These are phyloP conservation scores for Plectosphaerella sp. DNA, from an alignment of 2,329 filamentous ascomycete genomes.

Conservation along the genomic window DNA sequence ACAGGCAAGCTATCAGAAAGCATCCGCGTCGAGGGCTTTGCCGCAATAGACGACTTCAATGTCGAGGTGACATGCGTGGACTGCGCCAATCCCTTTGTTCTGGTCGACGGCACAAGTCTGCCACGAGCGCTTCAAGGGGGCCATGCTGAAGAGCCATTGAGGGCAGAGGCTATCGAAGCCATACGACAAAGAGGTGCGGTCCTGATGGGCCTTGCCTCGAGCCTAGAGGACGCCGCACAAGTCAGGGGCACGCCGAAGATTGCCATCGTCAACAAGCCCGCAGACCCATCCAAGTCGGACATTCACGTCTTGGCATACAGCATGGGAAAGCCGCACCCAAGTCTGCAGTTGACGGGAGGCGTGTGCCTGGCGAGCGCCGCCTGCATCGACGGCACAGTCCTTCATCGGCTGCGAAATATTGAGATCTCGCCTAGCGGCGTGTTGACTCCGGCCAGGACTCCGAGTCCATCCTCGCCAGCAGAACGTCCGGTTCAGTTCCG, in stretches of 20 bases:
- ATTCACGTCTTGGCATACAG: constrained; percentile 41
- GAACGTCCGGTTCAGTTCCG: constrained; percentile 4
- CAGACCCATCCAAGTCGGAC: constrained; percentile 19
- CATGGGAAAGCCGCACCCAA: constrained; percentile 46
- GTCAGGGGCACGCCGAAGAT: constrained; percentile 47
- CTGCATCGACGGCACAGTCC: constrained; percentile 34
- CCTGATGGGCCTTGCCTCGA: constrained; percentile 49
- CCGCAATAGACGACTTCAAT: constrained; percentile 16
- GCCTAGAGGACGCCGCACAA: constrained; percentile 25
- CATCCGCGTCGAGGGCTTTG: constrained; percentile 34
- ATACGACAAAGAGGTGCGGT: constrained; percentile 51
- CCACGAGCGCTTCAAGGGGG: constrained; percentile 36
- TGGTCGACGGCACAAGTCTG: constrained; percentile 46
- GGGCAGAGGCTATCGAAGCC: constrained; percentile 33
- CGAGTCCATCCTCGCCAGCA: constrained; percentile 3
- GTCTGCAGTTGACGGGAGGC: constrained; percentile 47
- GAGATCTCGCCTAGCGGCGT: neutral
- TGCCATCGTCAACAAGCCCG: constrained; percentile 39
- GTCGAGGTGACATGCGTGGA: constrained; percentile 27
- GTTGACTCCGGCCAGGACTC: constrained; percentile 14
- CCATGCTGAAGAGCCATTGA: constrained; percentile 21
- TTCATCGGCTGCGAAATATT: constrained; percentile 11
- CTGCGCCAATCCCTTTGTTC: constrained; percentile 35
- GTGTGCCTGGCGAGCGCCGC: constrained; percentile 42
- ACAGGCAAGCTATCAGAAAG: constrained; percentile 45